Evolutionary conservation across 176 grass and related monocot species (phyloP).

Genomic region (maize (Zea mays)): DNA sequence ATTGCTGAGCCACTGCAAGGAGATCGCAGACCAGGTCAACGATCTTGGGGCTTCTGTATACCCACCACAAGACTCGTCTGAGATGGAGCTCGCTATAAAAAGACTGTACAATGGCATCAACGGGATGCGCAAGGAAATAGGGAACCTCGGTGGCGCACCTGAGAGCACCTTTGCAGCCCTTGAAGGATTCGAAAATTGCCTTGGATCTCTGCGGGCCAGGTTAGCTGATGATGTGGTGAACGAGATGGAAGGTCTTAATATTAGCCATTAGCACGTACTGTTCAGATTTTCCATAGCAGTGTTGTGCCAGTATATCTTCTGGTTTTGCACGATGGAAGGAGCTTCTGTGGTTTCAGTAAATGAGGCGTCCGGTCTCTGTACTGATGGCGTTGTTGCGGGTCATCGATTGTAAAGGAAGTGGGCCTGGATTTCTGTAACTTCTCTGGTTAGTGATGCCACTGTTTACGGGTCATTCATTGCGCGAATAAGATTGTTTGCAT

Average conservation of each 20-base stretch:
- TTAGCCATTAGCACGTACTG: slow-evolving; percentile 32
- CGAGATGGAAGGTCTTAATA: slow-evolving; percentile 51
- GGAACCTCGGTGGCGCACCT: slow-evolving; percentile 46
- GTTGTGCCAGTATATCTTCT: neutral
- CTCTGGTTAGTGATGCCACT: neutral
- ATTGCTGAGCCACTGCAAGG: slow-evolving; percentile 59
- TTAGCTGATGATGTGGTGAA: slow-evolving; percentile 53
- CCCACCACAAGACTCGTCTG: slow-evolving; percentile 64
- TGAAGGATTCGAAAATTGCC: slow-evolving; percentile 55
- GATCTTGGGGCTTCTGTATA: slow-evolving; percentile 81
- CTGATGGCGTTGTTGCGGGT: neutral
- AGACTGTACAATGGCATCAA: slow-evolving; percentile 33
- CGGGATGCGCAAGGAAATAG: slow-evolving; percentile 54
- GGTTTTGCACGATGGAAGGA: neutral
- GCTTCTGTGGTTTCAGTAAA: neutral
- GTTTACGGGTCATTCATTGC: neutral
- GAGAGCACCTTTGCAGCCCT: slow-evolving; percentile 44
- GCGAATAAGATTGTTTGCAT: neutral
- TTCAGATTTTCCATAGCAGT: neutral
- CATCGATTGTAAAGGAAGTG: slow-evolving; percentile 2
- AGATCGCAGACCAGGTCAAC: slow-evolving; percentile 68
- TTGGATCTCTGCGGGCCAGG: slow-evolving; percentile 53
- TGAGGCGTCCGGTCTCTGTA: neutral
- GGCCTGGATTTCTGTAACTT: neutral
- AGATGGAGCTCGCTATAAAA: slow-evolving; percentile 58